Base-by-base conservation (phyloP, 768 basidiomycete species). In the Tulasnella sp. region DNA sequence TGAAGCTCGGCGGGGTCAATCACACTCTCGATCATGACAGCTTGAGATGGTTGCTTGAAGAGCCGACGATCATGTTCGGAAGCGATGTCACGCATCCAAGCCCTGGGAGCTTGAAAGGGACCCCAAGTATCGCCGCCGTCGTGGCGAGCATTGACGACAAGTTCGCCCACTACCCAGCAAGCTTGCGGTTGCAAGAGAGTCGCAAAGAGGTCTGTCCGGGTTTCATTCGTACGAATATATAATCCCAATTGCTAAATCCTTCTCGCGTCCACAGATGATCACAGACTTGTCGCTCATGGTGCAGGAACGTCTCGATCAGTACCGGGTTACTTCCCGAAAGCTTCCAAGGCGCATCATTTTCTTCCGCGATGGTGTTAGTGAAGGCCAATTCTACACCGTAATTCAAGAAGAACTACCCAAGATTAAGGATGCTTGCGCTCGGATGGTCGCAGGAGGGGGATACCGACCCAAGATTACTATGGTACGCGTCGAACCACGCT, bases 81-180 rank as follows among this genome's bases (percentile, higher is more conserved):
- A 93, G 94, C 82, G 94, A 96, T 83, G 93, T 94, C 34, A 95
- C 93, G 1, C 94, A 96, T 85, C 94, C 94, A 31, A 93, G 94
- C 28, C 91, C 91, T 6, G 92, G 92, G 1, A 93, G 92, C 80
- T 88, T 91, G 82, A 88, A 88, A 3, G 95, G 94, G 3, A 92
- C 94, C 1, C 95, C 95, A 3, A 94, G 93, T 0, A 93, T 96
- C 69, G 93, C 93, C 0, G 94, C 94, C 0, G 92, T 96, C 14
- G 95, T 96, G 2, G 94, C 93, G 0, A 95, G 91, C 75, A 80
- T 77, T 24, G 94, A 96, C 83, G 86, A 87, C 37, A 85, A 87
- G 2, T 95, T 94, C 82, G 92, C 91, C 0, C 93, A 95, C 81
- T 95, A 92, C 85, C 94, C 95, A 0, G 93, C 92, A 0, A 93